Conservation (phyloP, 805 yeast genomes). For the Candida ortonii region DNA sequence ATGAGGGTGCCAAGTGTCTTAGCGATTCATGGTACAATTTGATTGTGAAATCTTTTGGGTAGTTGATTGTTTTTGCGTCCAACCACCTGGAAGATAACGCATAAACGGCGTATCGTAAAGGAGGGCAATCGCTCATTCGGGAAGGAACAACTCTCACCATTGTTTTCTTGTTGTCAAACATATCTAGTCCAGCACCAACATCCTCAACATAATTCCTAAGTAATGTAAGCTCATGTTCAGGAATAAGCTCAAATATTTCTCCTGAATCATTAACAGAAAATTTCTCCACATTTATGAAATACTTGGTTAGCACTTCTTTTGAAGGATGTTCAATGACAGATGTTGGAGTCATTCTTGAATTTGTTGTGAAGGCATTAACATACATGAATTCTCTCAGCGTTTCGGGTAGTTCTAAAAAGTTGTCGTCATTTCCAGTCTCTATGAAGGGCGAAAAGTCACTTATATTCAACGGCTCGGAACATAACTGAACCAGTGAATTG, state of each 20-base stretch:
- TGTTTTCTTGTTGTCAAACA: conserved; percentile 29
- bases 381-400: conserved; percentile 40
- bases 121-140: conserved; percentile 15
- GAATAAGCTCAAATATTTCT: conserved; percentile 12
- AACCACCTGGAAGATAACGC: conserved; percentile 24
- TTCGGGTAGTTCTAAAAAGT: conserved; percentile 28
- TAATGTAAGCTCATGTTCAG: conserved; percentile 28
- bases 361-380: conserved; percentile 31
- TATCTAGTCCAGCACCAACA: conserved; percentile 40
- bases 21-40: conserved; percentile 35
- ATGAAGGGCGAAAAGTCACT: conserved; percentile 14
- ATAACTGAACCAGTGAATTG: conserved; percentile 2
- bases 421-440: conserved; percentile 8
- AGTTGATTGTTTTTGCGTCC: conserved; percentile 16
- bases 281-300: conserved; percentile 22
- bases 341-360: conserved; percentile 7
- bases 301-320: conserved; percentile 19
- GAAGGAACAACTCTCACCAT: conserved; percentile 19
- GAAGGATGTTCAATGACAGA: conserved; percentile 16
- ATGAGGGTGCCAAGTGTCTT: conserved; percentile 25
- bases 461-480: conserved; percentile 15
- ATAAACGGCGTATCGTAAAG: conserved; percentile 21
- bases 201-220: conserved; percentile 35
- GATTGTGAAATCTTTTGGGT: conserved; percentile 24
- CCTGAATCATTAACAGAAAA: conserved; percentile 14